These are phyloP conservation scores for Halophytophthora polymorphica DNA, from an alignment of 352 stramenopile genomes.

Conservation along the genomic window DNA sequence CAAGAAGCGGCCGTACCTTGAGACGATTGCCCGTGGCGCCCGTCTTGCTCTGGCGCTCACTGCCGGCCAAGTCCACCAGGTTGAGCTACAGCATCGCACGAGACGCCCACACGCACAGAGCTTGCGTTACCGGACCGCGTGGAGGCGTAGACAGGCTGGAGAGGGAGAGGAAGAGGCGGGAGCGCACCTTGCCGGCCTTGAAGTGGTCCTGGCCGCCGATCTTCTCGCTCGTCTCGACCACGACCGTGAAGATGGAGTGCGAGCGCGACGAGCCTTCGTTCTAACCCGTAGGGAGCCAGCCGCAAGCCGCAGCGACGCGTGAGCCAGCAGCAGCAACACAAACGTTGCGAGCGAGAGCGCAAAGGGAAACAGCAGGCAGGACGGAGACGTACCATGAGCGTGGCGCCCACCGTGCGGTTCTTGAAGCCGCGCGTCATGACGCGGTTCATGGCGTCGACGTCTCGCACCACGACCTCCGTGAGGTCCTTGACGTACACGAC, in stretches of 20 bases:
- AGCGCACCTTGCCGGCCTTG: constrained; percentile 76
- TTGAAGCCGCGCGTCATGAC: constrained; percentile 84
- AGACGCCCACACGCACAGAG: background rate
- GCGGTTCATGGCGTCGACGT: constrained; percentile 76
- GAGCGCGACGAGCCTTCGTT: constrained; percentile 82
- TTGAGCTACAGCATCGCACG: no score
- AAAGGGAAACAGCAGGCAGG: no score
- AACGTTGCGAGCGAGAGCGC: no score
- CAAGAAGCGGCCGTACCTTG: constrained; percentile 30
- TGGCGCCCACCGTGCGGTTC: constrained; percentile 76
- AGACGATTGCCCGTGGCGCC: constrained; percentile 73
- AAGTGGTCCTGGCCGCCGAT: constrained; percentile 72
- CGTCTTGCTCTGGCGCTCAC: constrained; percentile 83
- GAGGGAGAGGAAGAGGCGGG: no score
- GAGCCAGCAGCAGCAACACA: no score
- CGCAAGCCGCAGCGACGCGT: background rate
- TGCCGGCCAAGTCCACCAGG: constrained; percentile 77
- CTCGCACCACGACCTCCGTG: constrained; percentile 72
- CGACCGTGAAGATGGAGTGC: constrained; percentile 85
- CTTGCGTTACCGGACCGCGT: background rate
- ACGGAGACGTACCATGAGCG: constrained; percentile 77
- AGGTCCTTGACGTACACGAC: constrained; percentile 90
- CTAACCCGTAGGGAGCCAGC: constrained; percentile 19
- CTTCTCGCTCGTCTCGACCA: constrained; percentile 81
- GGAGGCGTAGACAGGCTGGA: background rate